A percentile compares a stretch with the other conserved stretches of the same genome.
Conservation (phyloP, 2,329 filamentous ascomycete genomes). For the Neopestalotiopsis clavispora region DNA sequence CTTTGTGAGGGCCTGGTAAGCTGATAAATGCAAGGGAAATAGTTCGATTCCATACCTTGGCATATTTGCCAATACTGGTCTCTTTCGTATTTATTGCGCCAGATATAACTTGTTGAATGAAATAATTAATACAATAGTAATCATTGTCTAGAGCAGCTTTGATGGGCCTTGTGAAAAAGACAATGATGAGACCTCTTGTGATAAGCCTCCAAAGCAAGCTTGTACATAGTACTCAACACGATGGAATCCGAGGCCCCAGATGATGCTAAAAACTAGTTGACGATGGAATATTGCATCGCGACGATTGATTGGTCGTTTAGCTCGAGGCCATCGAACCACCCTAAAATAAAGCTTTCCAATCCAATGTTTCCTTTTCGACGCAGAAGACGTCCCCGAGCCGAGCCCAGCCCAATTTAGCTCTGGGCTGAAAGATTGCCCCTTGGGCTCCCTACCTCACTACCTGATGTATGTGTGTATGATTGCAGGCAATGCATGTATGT, state of each 20-base stretch:
- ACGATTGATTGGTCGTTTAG: constrained; percentile 4
- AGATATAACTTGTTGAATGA: no score
- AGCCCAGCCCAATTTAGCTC: constrained; percentile 9
- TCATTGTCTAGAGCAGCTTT: no score
- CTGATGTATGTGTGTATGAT: background rate
- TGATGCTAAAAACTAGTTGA: constrained; percentile 4
- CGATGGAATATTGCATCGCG: background rate
- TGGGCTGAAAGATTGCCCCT: background rate
- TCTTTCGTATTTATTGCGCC: no score
- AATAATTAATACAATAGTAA: no score
- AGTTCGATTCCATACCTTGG: no score
- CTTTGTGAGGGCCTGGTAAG: no score
- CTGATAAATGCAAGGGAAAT: no score
- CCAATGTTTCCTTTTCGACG: constrained; percentile 1
- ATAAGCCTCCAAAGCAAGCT: background rate
- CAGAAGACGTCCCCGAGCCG: background rate
- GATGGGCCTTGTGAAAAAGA: background rate
- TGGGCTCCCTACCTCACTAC: background rate
- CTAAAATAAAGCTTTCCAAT: constrained; percentile 17
- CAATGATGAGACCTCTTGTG: background rate
- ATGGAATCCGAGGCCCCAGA: background rate
- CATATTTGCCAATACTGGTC: no score
- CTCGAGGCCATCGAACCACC: background rate
- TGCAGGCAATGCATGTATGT: background rate
- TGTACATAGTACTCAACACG: background rate